A percentile compares a stretch with the other conserved stretches of the same genome.
Evolutionary conservation across 1,139 yeast species (phyloP).

Genomic region (Candida sanyaensis): DNA sequence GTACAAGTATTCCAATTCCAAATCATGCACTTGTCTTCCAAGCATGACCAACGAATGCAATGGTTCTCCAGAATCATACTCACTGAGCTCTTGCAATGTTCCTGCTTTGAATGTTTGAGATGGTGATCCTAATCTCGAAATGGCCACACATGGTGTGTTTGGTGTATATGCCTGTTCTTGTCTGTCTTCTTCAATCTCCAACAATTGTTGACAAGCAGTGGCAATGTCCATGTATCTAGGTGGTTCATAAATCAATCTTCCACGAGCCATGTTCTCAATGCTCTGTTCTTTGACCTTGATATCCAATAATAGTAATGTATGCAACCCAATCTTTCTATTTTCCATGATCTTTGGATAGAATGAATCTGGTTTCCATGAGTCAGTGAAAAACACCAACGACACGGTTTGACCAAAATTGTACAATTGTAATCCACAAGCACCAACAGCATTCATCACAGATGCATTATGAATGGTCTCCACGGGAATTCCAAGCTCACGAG

Average conservation of each 20-base stretch:
- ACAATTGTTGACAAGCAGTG: slow-evolving; percentile 83
- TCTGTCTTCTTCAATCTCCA: slow-evolving; percentile 82
- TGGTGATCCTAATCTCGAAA: slow-evolving; percentile 88
- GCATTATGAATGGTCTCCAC: slow-evolving; percentile 93
- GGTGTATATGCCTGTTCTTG: slow-evolving; percentile 77
- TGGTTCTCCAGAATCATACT: slow-evolving; percentile 92
- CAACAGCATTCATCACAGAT: slow-evolving; percentile 97
- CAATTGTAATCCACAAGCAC: slow-evolving; percentile 94
- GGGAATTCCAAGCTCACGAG: slow-evolving; percentile 75
- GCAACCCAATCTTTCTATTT: slow-evolving; percentile 86
- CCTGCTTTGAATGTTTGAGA: slow-evolving; percentile 83
- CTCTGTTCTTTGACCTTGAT: slow-evolving; percentile 97
- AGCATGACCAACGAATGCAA: slow-evolving; percentile 86
- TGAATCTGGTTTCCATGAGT: slow-evolving; percentile 93
- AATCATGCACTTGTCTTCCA: slow-evolving; percentile 93
- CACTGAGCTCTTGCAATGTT: slow-evolving; percentile 69
- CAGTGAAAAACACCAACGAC: slow-evolving; percentile 93
- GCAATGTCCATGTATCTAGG: slow-evolving; percentile 94
- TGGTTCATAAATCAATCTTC: slow-evolving; percentile 89
- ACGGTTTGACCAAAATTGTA: slow-evolving; percentile 97
- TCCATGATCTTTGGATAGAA: slow-evolving; percentile 89
- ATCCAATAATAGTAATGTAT: slow-evolving; percentile 83
- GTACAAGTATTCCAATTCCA: slow-evolving; percentile 82
- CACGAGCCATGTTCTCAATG: slow-evolving; percentile 91
- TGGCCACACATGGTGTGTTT: slow-evolving; percentile 90